Evolutionary conservation across 768 basidiomycete species (phyloP).

Genomic region (Russula olivacea): DNA sequence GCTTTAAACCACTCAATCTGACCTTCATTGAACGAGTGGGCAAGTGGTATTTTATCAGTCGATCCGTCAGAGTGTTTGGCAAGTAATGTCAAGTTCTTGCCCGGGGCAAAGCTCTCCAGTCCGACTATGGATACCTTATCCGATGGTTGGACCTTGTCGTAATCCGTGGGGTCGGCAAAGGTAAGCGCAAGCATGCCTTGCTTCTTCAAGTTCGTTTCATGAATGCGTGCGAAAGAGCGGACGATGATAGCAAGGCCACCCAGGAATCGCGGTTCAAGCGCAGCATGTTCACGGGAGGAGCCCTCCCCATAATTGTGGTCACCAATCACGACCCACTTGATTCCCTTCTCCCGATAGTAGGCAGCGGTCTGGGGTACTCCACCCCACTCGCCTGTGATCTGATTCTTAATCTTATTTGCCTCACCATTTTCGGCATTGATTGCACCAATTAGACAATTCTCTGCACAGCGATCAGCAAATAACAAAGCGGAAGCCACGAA

Average conservation of each 20-base stretch:
- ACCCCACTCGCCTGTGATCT: constrained; percentile 78
- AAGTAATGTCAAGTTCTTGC: constrained; percentile 80
- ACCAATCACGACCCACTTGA: constrained; percentile 98
- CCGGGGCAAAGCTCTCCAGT: constrained; percentile 82
- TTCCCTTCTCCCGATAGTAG: constrained; percentile 80
- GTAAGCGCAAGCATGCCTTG: constrained; percentile 98
- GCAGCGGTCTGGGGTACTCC: constrained; percentile 82
- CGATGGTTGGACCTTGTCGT: constrained; percentile 82
- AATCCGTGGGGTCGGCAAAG: constrained; percentile 87
- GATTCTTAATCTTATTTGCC: constrained; percentile 94
- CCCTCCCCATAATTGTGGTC: constrained; percentile 97
- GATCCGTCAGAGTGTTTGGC: constrained; percentile 80
- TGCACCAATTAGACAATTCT: constrained; percentile 97
- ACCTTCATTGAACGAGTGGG: constrained; percentile 94
- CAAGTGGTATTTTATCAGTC: constrained; percentile 69
- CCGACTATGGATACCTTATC: constrained; percentile 90
- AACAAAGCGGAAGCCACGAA: constrained; percentile 12
- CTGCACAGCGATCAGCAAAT: constrained; percentile 33
- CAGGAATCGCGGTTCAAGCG: constrained; percentile 91
- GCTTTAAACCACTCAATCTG: constrained; percentile 99
- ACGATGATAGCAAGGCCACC: constrained; percentile 95
- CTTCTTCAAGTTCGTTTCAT: constrained; percentile 98
- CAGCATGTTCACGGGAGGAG: constrained; percentile 96
- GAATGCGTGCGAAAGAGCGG: constrained; percentile 95
- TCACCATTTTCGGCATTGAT: constrained; percentile 94